Evolutionary conservation across 163 green algal species (phyloP).

Genomic region (Chlamydomonas reinhardtii): DNA sequence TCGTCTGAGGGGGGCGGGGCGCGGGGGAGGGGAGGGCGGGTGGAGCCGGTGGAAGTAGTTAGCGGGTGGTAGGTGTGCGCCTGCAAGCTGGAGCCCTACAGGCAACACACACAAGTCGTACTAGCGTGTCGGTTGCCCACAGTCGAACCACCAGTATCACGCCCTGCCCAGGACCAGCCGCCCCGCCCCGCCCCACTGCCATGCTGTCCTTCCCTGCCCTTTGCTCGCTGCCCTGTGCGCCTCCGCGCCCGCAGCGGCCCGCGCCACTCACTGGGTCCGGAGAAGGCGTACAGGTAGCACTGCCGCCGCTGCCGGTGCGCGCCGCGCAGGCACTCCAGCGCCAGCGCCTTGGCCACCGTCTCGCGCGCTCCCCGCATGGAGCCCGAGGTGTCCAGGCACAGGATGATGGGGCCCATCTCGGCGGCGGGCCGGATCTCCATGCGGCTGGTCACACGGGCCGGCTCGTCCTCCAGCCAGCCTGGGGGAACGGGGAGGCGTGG

Average conservation of each 20-base stretch:
- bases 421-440: conserved; percentile 87
- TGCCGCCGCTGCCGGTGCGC: conserved; percentile 80
- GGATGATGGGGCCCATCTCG: conserved; percentile 92
- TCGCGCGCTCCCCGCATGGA: conserved; percentile 87
- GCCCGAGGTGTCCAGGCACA: conserved; percentile 93
- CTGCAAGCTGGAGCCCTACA: too few species aligned
- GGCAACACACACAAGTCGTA: too few species aligned
- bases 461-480: conserved; percentile 91
- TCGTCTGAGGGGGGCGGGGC: conserved; percentile 56
- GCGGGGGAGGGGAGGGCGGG: neutral
- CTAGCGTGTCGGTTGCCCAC: too few species aligned
- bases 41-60: neutral
- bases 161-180: too few species aligned
- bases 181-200: too few species aligned
- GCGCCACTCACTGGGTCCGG: conserved; percentile 65
- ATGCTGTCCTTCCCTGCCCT: too few species aligned
- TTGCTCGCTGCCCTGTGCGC: too few species aligned
- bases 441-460: conserved; percentile 73
- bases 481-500: neutral
- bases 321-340: conserved; percentile 91
- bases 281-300: conserved; percentile 95
- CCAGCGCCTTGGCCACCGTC: conserved; percentile 92
- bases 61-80: neutral
- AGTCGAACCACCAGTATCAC: too few species aligned
- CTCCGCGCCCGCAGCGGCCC: neutral